These are phyloP conservation scores for Neopestalotiopsis rosae DNA, from an alignment of 2,329 filamentous ascomycete species.

Conservation along the genomic window DNA sequence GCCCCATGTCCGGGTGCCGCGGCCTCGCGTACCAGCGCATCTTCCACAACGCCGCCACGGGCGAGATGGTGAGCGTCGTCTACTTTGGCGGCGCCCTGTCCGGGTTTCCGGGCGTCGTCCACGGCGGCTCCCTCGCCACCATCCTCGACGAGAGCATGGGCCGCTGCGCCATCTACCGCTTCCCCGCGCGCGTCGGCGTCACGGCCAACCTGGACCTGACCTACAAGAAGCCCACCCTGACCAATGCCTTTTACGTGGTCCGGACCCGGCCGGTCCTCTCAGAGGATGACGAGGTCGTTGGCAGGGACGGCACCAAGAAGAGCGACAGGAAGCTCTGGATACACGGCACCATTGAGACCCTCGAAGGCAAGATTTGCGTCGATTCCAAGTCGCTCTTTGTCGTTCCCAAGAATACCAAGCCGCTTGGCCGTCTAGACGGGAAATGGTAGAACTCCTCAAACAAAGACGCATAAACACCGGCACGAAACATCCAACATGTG, in stretches of 20 bases:
- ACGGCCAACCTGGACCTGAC: constrained; percentile 63
- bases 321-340: constrained; percentile 59
- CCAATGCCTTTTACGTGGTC: constrained; percentile 69
- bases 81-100: constrained; percentile 68
- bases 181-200: constrained; percentile 56
- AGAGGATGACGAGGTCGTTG: constrained; percentile 25
- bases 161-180: constrained; percentile 59
- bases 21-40: constrained; percentile 61
- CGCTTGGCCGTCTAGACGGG: constrained; percentile 23
- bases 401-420: constrained; percentile 55
- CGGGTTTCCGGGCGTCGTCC: constrained; percentile 75
- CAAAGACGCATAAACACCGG: neutral
- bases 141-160: constrained; percentile 73
- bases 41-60: constrained; percentile 65
- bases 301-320: constrained; percentile 30
- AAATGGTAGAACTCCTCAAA: neutral
- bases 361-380: constrained; percentile 62
- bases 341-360: constrained; percentile 56
- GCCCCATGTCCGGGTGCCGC: constrained; percentile 45
- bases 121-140: constrained; percentile 74
- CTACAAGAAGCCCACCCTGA: constrained; percentile 66
- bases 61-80: constrained; percentile 67
- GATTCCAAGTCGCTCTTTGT: constrained; percentile 64
- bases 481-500: neutral
- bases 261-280: constrained; percentile 49